These are phyloP conservation scores for Diaporthe batatas DNA, from an alignment of 2,329 filamentous ascomycete genomes.

Conservation along the genomic window DNA sequence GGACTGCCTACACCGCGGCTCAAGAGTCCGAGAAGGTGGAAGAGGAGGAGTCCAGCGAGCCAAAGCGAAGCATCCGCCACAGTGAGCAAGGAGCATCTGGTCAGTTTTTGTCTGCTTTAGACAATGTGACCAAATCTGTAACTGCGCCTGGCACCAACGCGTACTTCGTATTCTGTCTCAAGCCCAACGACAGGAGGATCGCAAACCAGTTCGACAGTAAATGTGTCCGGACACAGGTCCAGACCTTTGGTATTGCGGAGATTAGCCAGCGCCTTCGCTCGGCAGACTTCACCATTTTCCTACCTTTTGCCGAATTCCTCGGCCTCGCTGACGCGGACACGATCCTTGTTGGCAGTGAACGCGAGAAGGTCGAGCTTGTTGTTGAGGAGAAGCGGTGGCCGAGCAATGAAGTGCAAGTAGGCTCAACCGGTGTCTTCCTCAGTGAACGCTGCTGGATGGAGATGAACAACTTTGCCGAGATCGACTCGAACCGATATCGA, in stretches of 20 bases:
- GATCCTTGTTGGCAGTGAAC: constrained; percentile 90
- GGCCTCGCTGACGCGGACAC: constrained; percentile 88
- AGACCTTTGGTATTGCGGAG: constrained; percentile 95
- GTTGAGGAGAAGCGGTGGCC: constrained; percentile 95
- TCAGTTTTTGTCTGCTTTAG: constrained; percentile 89
- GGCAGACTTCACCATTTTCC: constrained; percentile 94
- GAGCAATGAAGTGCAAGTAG: constrained; percentile 88
- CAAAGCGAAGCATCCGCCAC: constrained; percentile 54
- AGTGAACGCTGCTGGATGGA: constrained; percentile 97
- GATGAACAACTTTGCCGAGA: constrained; percentile 80
- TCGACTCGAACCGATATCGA: constrained; percentile 66
- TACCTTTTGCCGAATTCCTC: constrained; percentile 96
- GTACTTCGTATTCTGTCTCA: constrained; percentile 97
- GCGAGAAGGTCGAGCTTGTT: constrained; percentile 91
- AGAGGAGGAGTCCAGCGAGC: constrained; percentile 60
- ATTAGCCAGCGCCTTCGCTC: constrained; percentile 94
- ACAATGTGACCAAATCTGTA: constrained; percentile 91
- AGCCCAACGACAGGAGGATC: constrained; percentile 96
- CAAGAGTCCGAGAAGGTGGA: constrained; percentile 55
- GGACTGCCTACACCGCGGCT: constrained; percentile 50
- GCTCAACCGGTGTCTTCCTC: constrained; percentile 93
- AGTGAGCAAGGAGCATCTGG: constrained; percentile 88
- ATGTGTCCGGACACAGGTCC: constrained; percentile 93
- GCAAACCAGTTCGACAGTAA: constrained; percentile 99
- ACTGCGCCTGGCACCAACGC: constrained; percentile 86